Evolutionary conservation across 2,329 filamentous ascomycete genomes (phyloP), one percentile per base, ranked within the genome.

Genomic region (Diplodia scrobiculata): DNA sequence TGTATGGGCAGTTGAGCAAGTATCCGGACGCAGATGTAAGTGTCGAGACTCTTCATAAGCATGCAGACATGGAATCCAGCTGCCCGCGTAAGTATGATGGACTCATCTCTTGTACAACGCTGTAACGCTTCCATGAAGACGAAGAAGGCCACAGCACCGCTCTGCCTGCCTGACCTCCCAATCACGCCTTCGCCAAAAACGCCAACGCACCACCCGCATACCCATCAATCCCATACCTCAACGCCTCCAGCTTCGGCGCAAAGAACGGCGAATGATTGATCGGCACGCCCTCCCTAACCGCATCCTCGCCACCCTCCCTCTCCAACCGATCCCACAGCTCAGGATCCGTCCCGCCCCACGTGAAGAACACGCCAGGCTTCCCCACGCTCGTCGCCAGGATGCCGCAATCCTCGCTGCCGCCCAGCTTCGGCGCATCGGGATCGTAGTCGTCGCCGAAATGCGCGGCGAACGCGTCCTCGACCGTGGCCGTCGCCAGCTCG

Each of bases 201-300:
- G 75, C 83, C 77, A 87, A 76, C 5, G 83, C 83, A 25, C 79
- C 82, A 34, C 83, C 73, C 60, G 80, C 80, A 71, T 86, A 74
- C 1, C 83, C 83, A 74, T 86, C 82, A 36, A 73, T 75, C 0
- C 83, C 86, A 4, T 76, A 77, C 67, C 68, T 80, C 77, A 89
- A 73, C 0, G 86, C 89, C 72, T 84, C 81, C 27, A 88, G 80
- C 0, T 81, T 82, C 5, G 86, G 86, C 36, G 83, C 83, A 75
- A 89, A 89, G 64, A 81, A 79, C 0, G 84, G 81, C 67, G 81
- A 84, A 71, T 89, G 87, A 69, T 89, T 89, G 0, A 82, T 81
- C 0, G 87, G 83, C 13, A 88, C 80, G 63, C 82, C 82, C 67
- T 76, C 75, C 68, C 80, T 76, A 67, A 79, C 73, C 66, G 68